These are phyloP conservation scores for Chloroidium sp. DNA, from an alignment of 163 green algal species.

Conservation along the genomic window DNA sequence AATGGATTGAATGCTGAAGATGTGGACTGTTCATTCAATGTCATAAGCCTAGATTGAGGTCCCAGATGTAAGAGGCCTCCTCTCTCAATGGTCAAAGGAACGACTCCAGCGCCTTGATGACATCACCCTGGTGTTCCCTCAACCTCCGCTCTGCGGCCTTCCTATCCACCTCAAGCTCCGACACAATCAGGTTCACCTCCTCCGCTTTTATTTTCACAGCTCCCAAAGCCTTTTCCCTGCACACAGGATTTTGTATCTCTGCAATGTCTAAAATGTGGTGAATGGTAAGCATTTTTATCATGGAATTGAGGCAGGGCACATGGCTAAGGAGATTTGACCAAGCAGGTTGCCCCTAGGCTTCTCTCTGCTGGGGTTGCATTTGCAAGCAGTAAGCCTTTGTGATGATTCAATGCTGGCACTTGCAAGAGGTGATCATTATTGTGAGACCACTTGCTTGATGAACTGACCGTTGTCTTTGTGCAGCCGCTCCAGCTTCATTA, in stretches of 20 bases:
- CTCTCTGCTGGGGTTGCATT: no score
- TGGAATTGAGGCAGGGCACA: neutral
- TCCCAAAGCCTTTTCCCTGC: conserved; percentile 33
- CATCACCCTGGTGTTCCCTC: conserved; percentile 29
- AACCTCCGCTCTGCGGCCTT: conserved; percentile 56
- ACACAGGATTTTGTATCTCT: neutral
- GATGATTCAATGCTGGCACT: no score
- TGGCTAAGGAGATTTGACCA: no score
- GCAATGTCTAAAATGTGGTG: neutral
- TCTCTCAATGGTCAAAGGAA: conserved; percentile 5
- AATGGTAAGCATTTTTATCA: neutral
- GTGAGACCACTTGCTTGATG: neutral
- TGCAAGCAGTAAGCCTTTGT: no score
- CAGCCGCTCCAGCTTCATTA: neutral
- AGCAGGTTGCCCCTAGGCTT: no score
- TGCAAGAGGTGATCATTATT: no score
- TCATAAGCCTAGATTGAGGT: no score
- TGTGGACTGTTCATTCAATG: no score
- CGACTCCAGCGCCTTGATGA: conserved; percentile 20
- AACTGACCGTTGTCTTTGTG: neutral
- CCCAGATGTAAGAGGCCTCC: no score
- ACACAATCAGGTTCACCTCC: conserved; percentile 47
- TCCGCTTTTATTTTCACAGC: conserved; percentile 28
- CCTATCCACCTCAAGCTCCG: conserved; percentile 60
- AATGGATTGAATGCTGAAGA: no score